Base-by-base conservation (phyloP, 2,329 filamentous ascomycete species). In the Trichoderma koningii region DNA sequence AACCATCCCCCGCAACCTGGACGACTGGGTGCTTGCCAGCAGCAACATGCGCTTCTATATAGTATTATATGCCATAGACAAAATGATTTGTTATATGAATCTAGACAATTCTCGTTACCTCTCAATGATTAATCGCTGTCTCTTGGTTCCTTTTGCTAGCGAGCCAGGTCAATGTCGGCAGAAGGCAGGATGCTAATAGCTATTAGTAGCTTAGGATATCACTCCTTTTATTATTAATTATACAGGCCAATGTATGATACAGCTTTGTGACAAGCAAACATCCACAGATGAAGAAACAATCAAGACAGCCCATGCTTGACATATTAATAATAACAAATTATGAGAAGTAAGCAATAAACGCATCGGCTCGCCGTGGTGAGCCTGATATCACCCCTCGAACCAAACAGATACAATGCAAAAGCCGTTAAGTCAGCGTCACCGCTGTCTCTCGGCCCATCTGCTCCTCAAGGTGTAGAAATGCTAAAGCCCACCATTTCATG, bases 1-100 rank as follows among this genome's bases (percentile, higher is more conserved):
- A 76, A 76, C 71, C 68, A 71, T 73, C 65, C 65, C 68, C 73
- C 72, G 71, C 69, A 47, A 28, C 3, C n/a, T 17, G 15, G 21
- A 61, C 4, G 4, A 6, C 45, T 9, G 17, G 5, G 26, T n/a
- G n/a, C 48, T 51, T 28, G 17, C n/a, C 26, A 7, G 7, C 7
- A 34, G 10, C n/a, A 21, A 15, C 50, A 34, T 3, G 10, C 28
- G 6, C 23, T 23, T 3, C 19, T 12, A 23, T 50, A 26, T n/a
- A n/a, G n/a, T n/a, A n/a, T n/a, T n/a, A n/a, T n/a, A n/a, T n/a
- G n/a, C n/a, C n/a, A n/a, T n/a, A n/a, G n/a, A n/a, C n/a, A n/a
- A n/a, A n/a, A n/a, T n/a, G n/a, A n/a, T n/a, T n/a, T 28, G 7
- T n/a, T 14, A 23, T 19, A 23, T 15, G 9, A 26, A 5, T 17